Conservation (phyloP, 208 protist genomes). For the Leishmania guyanensis region DNA sequence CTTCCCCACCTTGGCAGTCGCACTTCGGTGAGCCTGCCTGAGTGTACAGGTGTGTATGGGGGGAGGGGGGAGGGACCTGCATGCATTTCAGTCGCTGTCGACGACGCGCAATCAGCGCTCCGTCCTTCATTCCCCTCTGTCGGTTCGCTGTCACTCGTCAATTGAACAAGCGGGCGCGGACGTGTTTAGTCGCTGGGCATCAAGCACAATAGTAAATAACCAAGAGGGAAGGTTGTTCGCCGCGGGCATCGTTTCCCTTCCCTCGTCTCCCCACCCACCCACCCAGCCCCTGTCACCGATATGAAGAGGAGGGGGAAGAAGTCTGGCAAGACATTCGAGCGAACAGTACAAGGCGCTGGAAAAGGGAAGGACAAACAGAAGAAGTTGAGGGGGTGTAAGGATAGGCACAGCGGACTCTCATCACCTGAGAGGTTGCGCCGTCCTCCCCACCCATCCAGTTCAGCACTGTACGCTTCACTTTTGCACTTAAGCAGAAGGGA, state of each 20-base stretch:
- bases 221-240: background rate
- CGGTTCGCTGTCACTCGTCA: no score
- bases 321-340: background rate
- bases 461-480: background rate
- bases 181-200: background rate
- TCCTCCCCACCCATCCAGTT: background rate
- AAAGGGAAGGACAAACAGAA: slow-evolving; percentile 33
- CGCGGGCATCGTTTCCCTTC: background rate
- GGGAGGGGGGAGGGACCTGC: background rate
- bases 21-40: background rate
- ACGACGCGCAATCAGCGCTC: no score
- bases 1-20: background rate
- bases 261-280: background rate
- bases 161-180: no score
- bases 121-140: no score
- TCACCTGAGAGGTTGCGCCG: no score
- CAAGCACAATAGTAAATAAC: background rate
- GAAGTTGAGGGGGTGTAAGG: background rate
- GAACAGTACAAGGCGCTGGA: background rate
- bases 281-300: background rate
- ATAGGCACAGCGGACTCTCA: background rate
- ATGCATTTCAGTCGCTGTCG: no score
- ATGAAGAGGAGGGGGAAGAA: slow-evolving; percentile 1
- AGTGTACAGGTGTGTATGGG: background rate
- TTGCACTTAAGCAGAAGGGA: slow-evolving; percentile 1